Percentiles rank a stretch among this genome's conserved stretches.
Evolutionary conservation across 768 basidiomycete genomes (phyloP).

Genomic region (Tulasnella calospora): DNA sequence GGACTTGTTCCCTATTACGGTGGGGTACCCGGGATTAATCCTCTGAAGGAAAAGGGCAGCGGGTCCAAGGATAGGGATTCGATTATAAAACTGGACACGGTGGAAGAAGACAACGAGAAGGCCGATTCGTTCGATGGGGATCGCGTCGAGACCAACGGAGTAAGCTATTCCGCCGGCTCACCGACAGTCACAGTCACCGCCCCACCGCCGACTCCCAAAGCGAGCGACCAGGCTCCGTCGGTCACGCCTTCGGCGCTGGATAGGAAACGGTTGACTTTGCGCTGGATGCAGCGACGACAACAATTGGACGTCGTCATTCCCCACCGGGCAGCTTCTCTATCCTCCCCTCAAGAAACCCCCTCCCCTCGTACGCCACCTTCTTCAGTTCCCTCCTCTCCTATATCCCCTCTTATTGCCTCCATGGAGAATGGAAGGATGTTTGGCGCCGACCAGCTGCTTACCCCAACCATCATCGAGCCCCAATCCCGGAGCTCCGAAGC

Average conservation of each 20-base stretch:
- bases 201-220: not conserved
- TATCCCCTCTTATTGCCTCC: not conserved
- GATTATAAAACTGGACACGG: not conserved
- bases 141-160: not conserved
- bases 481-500: constrained; percentile 37
- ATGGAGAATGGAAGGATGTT: not conserved
- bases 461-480: constrained; percentile 37
- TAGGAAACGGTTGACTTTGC: not conserved
- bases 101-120: not conserved
- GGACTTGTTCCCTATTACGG: not conserved
- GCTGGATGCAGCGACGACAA: not conserved
- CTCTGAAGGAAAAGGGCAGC: not conserved
- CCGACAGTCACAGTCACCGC: not conserved
- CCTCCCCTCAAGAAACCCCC: no score
- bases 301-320: not conserved
- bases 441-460: not conserved
- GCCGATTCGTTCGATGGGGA: not conserved
- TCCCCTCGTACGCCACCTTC: not conserved
- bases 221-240: not conserved
- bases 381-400: not conserved
- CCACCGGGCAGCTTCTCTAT: not conserved
- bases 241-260: not conserved
- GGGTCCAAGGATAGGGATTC: not conserved
- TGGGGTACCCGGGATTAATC: not conserved
- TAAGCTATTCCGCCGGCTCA: not conserved